Evolutionary conservation across 1,139 yeast genomes (phyloP), one percentile per base, ranked within the genome.

Genomic region (Tardiomyces depauwii): DNA sequence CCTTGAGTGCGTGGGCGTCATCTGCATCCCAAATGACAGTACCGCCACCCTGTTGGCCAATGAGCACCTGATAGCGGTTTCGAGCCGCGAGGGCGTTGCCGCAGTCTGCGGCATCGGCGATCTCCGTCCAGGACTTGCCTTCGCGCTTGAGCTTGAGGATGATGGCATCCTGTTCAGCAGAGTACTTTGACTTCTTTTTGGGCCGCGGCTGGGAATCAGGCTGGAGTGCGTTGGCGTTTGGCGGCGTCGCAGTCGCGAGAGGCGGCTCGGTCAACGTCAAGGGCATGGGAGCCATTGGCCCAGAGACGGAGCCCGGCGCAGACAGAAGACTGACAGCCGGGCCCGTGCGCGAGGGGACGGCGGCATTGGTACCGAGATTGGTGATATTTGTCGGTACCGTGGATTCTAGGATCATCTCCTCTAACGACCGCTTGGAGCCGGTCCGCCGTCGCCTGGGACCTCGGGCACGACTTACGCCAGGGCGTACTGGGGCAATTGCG

Each of bases 41-140:
- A 21, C 84, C 83, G 45, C 84, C 82, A 2, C 93, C 91, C 55
- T 83, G 93, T 60, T 83, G 93, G 2, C 93, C 93, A 49, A 83
- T 82, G 46, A 83, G 71, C 5, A 83, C 93, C 59, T 83, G 93
- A 58, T 83, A 83, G 50, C 93, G 65, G 59, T 83, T 83, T 48
- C 93, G 66, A 0, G 89, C 91, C 0, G 91, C 87, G 42, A 83
- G 65, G 51, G 78, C 80, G 43, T 80, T 75, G 11, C 82, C 84
- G 32, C 83, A 82, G 11, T 76, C 74, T 1, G 86, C 74, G 2
- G 73, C 67, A 48, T 78, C 80, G 0, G 89, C 88, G 44, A 83
- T 83, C 52, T 82, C 87, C 7, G 76, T 79, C 93, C 93, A 83
- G 2, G 77, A 67, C 52, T 75, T 76, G 25, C 89, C 88, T 46